A percentile compares a stretch with the other conserved stretches of the same genome.
Conservation (phyloP, 2,329 filamentous ascomycete genomes). For the Trichoderma sp. region DNA sequence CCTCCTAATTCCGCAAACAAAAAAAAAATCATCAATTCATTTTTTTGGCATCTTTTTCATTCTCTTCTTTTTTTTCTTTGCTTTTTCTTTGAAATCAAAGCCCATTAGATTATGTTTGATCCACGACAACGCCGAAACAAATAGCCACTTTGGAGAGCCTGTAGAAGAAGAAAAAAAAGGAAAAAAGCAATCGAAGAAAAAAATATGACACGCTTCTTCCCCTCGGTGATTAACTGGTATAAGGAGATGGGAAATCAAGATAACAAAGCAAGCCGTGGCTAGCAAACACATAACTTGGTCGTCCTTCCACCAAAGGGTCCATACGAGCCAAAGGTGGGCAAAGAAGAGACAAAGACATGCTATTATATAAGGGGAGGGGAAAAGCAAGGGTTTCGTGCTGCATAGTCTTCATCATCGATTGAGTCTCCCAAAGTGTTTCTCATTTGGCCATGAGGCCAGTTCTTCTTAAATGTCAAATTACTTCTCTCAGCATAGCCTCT, state of each 20-base stretch:
- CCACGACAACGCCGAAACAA: neutral
- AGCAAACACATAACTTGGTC: neutral
- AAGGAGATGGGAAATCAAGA: neutral
- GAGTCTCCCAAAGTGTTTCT: constrained; percentile 7
- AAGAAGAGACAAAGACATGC: neutral
- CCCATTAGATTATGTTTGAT: neutral
- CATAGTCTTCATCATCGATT: constrained; percentile 16
- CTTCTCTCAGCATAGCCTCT: constrained; percentile 5
- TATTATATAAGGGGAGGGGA: neutral
- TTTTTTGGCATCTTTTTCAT: neutral
- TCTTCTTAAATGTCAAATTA: constrained; percentile 6
- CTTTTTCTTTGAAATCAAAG: neutral
- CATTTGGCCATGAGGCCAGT: constrained; percentile 1
- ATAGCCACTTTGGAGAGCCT: neutral
- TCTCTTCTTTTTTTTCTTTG: neutral
- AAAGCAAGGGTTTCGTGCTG: neutral
- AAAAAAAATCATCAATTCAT: neutral
- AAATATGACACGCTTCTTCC: neutral
- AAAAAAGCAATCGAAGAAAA: neutral
- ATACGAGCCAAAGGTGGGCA: neutral
- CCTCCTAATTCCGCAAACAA: neutral
- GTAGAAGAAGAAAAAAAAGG: neutral
- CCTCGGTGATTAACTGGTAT: neutral
- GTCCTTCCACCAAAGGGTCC: neutral
- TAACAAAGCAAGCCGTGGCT: neutral